Conservation (phyloP, 139 green algal genomes). For the Marvania coccoides region DNA sequence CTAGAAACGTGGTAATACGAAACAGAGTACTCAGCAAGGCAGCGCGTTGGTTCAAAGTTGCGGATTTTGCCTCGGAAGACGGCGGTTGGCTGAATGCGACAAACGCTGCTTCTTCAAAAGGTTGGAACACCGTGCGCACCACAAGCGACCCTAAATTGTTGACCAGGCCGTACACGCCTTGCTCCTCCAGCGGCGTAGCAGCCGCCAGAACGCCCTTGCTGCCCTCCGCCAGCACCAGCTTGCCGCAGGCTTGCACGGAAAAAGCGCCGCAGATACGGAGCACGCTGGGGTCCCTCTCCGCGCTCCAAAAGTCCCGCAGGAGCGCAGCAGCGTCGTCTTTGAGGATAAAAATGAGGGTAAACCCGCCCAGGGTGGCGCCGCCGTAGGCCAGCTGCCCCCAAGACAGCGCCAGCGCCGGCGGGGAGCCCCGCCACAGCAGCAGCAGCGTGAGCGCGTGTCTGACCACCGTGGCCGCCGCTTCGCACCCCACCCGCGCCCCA, state of each 20-base stretch:
- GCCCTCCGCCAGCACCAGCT: constrained; percentile 79
- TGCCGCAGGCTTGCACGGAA: constrained; percentile 54
- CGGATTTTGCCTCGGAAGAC: neutral
- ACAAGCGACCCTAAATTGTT: constrained; percentile 74
- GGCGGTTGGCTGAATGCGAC: constrained; percentile 57
- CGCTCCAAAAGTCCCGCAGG: neutral
- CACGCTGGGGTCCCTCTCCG: neutral
- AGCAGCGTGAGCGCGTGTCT: constrained; percentile 41
- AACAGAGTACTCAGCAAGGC: constrained; percentile 45
- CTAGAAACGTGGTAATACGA: constrained; percentile 45
- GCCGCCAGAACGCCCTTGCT: constrained; percentile 59
- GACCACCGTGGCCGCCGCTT: constrained; percentile 41
- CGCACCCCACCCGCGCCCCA: constrained; percentile 46
- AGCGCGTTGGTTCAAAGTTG: constrained; percentile 9
- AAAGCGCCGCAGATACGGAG: constrained; percentile 17
- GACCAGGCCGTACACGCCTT: constrained; percentile 85
- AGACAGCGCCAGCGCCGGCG: constrained; percentile 46
- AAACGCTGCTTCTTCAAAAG: constrained; percentile 84
- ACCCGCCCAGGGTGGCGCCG: constrained; percentile 27
- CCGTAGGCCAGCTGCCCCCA: constrained; percentile 53
- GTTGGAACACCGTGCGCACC: constrained; percentile 77
- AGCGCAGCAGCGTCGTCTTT: neutral
- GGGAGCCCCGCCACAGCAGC: constrained; percentile 25
- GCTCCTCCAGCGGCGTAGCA: constrained; percentile 28
- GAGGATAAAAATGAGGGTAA: constrained; percentile 19